Base-by-base conservation (phyloP, 2,329 filamentous ascomycete species). In the Diaporthe sp. region DNA sequence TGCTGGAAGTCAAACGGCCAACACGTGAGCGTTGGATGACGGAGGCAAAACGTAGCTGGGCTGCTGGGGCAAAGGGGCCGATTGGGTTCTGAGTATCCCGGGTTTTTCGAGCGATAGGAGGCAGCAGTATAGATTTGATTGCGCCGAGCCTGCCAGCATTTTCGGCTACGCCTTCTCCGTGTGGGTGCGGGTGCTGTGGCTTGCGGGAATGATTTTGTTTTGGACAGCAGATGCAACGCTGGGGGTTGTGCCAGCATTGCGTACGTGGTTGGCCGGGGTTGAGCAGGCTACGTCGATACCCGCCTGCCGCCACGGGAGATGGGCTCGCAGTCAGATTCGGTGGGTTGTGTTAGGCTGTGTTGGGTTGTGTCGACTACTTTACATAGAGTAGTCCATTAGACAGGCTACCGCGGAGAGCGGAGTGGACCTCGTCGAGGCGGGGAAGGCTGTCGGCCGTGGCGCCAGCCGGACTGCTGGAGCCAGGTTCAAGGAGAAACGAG, bases 381-480 rank as follows among this genome's bases (percentile, higher is more conserved):
- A 15, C 12, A 20, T n/a, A 58, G 20, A 13, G 55, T 37, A 28
- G 28, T 49, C n/a, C 37, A 44, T 37, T 15, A 39, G 60, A 73
- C 55, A 49, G 53, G 71, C 44, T 28, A 31, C 9, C 28, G 31
- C 39, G 34, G 60, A 63, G 60, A 20, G 42, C 63, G 6, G 47
- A 63, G 60, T 68, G 72, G 55, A 51, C 34, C 34, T 34, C n/a
- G 42, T 53, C 51, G 20, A 53, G 72, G 72, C 57, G 72, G 72
- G 75, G 67, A 61, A 49, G 13, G 53, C 25, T n/a, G 60, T 70
- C 44, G 53, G 47, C 17, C 75, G 75, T 76, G 75, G 72, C 75
- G 75, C 75, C 44, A 74, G 75, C 22, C 39, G 31, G 63, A 10
- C 25, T 65, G 25, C 51, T 72, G 57, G 65, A 37, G 57, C 71